These are phyloP conservation scores for Penicillium bialowiezense DNA, from an alignment of 495 filamentous ascomycete genomes.

Conservation along the genomic window DNA sequence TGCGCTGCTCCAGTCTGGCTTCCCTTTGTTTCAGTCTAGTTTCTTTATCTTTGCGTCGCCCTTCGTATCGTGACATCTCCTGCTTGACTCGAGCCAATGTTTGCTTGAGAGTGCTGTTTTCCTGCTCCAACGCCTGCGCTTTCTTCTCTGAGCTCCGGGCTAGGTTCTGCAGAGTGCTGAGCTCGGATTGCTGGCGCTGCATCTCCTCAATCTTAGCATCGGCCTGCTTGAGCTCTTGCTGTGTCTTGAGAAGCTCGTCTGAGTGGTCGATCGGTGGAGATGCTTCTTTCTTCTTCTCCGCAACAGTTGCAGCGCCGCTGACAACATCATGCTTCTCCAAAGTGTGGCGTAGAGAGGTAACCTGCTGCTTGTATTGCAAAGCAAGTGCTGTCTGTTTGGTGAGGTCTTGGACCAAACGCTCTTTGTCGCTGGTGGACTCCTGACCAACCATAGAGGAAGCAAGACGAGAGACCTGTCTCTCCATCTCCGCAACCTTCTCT, in stretches of 20 bases:
- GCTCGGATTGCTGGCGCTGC: conserved; percentile 50
- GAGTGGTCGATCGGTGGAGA: conserved; percentile 39
- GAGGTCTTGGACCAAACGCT: conserved; percentile 54
- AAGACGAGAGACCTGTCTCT: conserved; percentile 57
- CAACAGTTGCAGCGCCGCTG: conserved; percentile 36
- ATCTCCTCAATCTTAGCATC: conserved; percentile 60
- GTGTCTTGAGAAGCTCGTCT: conserved; percentile 39
- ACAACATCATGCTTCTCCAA: conserved; percentile 50
- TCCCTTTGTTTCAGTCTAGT: conserved; percentile 49
- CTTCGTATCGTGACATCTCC: conserved; percentile 52
- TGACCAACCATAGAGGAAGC: conserved; percentile 52
- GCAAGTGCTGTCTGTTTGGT: conserved; percentile 66
- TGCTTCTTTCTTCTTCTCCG: conserved; percentile 47
- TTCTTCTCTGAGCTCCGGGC: conserved; percentile 65
- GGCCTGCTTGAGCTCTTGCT: conserved; percentile 52
- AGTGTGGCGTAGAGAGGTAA: conserved; percentile 54
- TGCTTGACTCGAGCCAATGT: conserved; percentile 52
- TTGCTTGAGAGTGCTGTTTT: conserved; percentile 51
- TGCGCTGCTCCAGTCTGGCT: conserved; percentile 43
- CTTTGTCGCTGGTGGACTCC: conserved; percentile 44
- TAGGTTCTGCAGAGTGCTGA: conserved; percentile 49
- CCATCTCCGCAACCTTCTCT: conserved; percentile 51
- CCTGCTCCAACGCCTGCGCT: conserved; percentile 56
- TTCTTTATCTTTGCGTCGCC: conserved; percentile 50
- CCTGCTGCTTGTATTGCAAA: conserved; percentile 64